Evolutionary conservation across 1,284 basidiomycete genomes (phyloP), one percentile per base, ranked within the genome.

Genomic region (Trichosporon ovoides): DNA sequence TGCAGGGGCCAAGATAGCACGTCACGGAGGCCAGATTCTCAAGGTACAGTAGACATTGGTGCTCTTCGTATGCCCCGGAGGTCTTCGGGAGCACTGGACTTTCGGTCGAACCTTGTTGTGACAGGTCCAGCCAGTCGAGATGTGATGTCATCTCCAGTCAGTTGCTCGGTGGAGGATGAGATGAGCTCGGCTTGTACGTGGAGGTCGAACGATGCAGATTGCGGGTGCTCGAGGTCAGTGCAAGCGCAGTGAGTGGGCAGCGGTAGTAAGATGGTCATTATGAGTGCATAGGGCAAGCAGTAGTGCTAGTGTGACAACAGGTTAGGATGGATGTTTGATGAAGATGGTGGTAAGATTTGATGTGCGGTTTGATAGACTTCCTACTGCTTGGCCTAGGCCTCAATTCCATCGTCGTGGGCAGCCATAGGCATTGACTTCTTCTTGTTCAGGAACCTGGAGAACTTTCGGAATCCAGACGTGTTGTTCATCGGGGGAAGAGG

Each of bases 61-160:
- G 37, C 37, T 3, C 37, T 38, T n/a, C 22, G 35, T 28, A 22
- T 22, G 16, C 28, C 16, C 28, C 43, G 43, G 22, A 20, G 11
- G 28, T 31, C 28, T 31, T 9, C 9, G n/a, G n/a, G 28, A 31
- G 3, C 37, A 38, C 37, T n/a, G 7, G 10, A 7, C 22, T 6
- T 48, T 48, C 43, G 43, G 43, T 48, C 43, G 43, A 48, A 48
- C 43, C 43, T 48, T 48, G 24, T 48, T 19, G 11, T n/a, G 16
- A 37, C 22, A 11, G 43, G n/a, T n/a, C n/a, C n/a, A n/a, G n/a
- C n/a, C n/a, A n/a, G n/a, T n/a, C 24, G 22, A 11, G 38, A 2
- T 24, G 43, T 48, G 43, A 48, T 48, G 43, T 48, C 43, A 48
- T 48, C 10, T 48, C 43, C 20, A 16, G 22, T n/a, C 28, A 31